Percentiles rank a stretch among this genome's conserved stretches.
These are phyloP conservation scores for Flaveria robusta DNA, from an alignment of 129 eudicot genomes.

Conservation along the genomic window DNA sequence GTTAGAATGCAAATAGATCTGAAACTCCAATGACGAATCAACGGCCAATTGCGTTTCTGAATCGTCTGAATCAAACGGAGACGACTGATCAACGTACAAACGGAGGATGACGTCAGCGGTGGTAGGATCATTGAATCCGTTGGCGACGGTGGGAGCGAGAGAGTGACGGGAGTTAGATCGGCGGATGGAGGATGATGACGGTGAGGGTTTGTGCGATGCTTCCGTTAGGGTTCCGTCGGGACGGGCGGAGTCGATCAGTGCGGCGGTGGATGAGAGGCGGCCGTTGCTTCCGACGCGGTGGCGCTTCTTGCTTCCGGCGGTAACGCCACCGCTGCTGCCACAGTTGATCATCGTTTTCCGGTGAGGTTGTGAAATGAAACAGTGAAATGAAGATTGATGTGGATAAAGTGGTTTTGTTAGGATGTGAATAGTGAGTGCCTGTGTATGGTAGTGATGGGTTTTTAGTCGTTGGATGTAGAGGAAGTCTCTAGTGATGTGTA, in stretches of 20 bases:
- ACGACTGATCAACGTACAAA: slow-evolving; percentile 47
- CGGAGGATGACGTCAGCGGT: slow-evolving; percentile 86
- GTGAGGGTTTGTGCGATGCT: slow-evolving; percentile 40
- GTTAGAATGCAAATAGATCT: slow-evolving; percentile 66
- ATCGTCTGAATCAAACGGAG: slow-evolving; percentile 42
- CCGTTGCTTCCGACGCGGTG: slow-evolving; percentile 55
- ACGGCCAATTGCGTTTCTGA: slow-evolving; percentile 38
- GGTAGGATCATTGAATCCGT: slow-evolving; percentile 64
- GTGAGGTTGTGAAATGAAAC: background rate
- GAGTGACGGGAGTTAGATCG: too few species aligned
- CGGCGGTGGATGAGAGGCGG: slow-evolving; percentile 49
- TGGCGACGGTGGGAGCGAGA: slow-evolving; percentile 17
- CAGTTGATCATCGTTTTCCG: slow-evolving; percentile 30
- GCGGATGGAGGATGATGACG: slow-evolving; percentile 3
- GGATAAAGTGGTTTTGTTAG: slow-evolving; percentile 15
- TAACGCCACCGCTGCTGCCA: slow-evolving; percentile 23
- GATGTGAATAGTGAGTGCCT: background rate
- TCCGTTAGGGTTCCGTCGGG: slow-evolving; percentile 47
- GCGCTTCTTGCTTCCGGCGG: slow-evolving; percentile 46
- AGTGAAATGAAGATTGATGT: slow-evolving; percentile 14
- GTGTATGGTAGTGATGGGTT: background rate
- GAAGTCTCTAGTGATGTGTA: background rate
- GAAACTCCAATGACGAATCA: slow-evolving; percentile 44
- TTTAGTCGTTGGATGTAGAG: background rate
- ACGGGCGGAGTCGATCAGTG: slow-evolving; percentile 25